Conservation (phyloP, 2,329 filamentous ascomycete genomes). For the Mycogone perniciosa region DNA sequence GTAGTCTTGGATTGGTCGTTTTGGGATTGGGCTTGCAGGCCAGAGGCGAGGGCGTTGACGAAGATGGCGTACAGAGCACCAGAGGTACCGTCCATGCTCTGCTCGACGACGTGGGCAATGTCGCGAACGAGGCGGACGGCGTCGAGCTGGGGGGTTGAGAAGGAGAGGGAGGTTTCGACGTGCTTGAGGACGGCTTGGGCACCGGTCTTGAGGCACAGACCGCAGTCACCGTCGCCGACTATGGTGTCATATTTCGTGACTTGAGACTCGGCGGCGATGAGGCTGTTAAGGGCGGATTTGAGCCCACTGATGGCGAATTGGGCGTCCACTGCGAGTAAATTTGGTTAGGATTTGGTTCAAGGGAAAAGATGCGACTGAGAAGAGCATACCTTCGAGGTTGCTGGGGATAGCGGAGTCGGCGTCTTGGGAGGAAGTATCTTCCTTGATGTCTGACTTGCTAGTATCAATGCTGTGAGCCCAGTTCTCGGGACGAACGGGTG, state of each 20-base stretch:
- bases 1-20: neutral
- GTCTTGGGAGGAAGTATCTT: constrained; percentile 1
- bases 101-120: constrained; percentile 54
- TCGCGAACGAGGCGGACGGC: constrained; percentile 9
- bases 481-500: constrained; percentile 11
- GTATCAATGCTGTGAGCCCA: constrained; percentile 13
- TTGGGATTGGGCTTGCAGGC: constrained; percentile 9
- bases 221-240: constrained; percentile 28
- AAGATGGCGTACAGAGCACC: constrained; percentile 72
- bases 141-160: constrained; percentile 30
- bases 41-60: constrained; percentile 58
- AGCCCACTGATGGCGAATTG: constrained; percentile 5
- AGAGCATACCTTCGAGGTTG: constrained; percentile 11
- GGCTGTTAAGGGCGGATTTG: constrained; percentile 8
- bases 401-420: constrained; percentile 6
- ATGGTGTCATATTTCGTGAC: constrained; percentile 22
- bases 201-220: constrained; percentile 19
- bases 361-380: neutral
- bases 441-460: constrained; percentile 4
- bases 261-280: constrained; percentile 32
- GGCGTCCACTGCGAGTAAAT: constrained; percentile 11
- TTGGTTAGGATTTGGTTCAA: neutral
- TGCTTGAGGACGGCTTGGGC: constrained; percentile 54
- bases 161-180: constrained; percentile 35
- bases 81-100: constrained; percentile 66